These are phyloP conservation scores for Conoideocrella luteorostrata DNA, from an alignment of 2,329 filamentous ascomycete species.

Conservation along the genomic window DNA sequence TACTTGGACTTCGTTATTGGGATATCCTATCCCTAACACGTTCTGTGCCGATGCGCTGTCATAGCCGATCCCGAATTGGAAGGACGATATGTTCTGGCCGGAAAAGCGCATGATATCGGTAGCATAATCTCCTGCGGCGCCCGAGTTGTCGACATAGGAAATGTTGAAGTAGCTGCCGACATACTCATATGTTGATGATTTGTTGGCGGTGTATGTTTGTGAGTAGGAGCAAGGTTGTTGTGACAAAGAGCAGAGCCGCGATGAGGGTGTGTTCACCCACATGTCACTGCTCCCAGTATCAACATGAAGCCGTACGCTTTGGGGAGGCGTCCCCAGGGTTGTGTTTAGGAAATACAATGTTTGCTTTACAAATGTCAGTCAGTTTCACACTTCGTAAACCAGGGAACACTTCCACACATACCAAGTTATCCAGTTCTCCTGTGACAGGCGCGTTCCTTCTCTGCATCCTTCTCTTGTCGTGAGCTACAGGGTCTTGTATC, in stretches of 20 bases:
- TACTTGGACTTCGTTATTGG: constrained; percentile 69
- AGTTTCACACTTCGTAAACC: not conserved
- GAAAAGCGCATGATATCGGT: constrained; percentile 64
- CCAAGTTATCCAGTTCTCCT: constrained; percentile 50
- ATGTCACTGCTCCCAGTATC: constrained; percentile 66
- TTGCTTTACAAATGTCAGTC: constrained; percentile 27
- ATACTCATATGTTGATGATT: constrained; percentile 70
- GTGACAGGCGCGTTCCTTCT: constrained; percentile 36
- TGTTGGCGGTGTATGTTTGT: constrained; percentile 63
- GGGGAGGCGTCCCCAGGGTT: constrained; percentile 55
- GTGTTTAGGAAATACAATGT: constrained; percentile 60
- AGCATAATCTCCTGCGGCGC: constrained; percentile 72
- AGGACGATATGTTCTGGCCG: constrained; percentile 40
- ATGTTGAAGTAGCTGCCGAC: constrained; percentile 78
- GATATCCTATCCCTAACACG: constrained; percentile 81
- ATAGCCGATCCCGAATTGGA: constrained; percentile 74
- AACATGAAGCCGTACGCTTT: constrained; percentile 51
- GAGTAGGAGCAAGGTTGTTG: constrained; percentile 49
- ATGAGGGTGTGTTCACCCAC: constrained; percentile 62
- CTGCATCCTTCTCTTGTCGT: constrained; percentile 31
- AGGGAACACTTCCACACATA: constrained; percentile 21
- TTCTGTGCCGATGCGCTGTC: constrained; percentile 55
- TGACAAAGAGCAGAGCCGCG: constrained; percentile 47
- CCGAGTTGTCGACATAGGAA: constrained; percentile 75
- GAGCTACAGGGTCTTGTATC: constrained; percentile 33